Evolutionary conservation across 441 rosid genomes (phyloP), one percentile per base, ranked within the genome.

Genomic region (Populus trichocarpa): DNA sequence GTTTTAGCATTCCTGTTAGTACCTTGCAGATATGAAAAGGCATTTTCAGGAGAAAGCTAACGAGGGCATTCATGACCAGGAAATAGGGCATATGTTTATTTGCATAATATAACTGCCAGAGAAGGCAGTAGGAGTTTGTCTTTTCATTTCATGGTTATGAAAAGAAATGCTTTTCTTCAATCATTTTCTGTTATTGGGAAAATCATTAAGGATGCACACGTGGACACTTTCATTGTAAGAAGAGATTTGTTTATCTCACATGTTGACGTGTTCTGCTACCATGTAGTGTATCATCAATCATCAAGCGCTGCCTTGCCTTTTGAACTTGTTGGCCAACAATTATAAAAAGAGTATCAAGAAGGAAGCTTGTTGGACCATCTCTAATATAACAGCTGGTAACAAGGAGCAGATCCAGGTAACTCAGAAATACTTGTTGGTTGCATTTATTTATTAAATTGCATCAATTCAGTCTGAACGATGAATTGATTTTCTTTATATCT

Each of bases 291-390:
- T 92, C 72, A 90, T 95, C 83, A 87, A 80, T 69, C 86, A 89
- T 87, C 90, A 86, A 80, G 94, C 94, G 68, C 82, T 94, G 81
- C 94, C 94, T 23, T 87, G 91, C 82, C 92, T 94, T 72, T 78
- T 88, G 73, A 89, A 86, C 82, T 88, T 94, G 72, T 82, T 94
- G 86, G 88, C 88, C 20, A 87, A 86, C 68, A 93, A 86, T 78
- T 84, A 85, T 75, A 92, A 93, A 84, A 95, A 93, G 85, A 95
- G 97, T 84, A 90, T 93, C 71, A 91, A 93, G 86, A 93, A 93
- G 87, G 97, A 93, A 89, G 96, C 96, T 36, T 95, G 97, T 77
- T 95, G 97, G 98, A 93, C 97, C 18, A 91, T 95, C 70, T 95
- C 98, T n/a, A 95, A 95, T 77, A 95, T 95, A 75, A 93, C 97